These are phyloP conservation scores for Lactarius pseudohatsudake DNA, from an alignment of 768 basidiomycete species.

Conservation along the genomic window DNA sequence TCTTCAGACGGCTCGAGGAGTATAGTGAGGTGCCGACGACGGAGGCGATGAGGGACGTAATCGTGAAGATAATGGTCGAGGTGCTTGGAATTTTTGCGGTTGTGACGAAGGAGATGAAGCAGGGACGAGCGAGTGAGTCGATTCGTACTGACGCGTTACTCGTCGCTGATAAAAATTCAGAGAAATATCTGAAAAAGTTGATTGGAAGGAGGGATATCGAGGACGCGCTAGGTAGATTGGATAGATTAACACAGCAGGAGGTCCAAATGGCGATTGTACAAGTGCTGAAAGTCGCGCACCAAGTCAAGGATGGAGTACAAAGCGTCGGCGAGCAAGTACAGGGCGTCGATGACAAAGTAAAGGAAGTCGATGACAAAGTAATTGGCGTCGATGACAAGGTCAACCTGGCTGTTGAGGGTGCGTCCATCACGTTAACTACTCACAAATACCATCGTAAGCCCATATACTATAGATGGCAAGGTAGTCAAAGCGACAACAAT, in stretches of 20 bases:
- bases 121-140: background rate
- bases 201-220: background rate
- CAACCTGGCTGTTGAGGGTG: background rate
- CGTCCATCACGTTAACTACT: background rate
- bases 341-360: too few species aligned
- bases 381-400: background rate
- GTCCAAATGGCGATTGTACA: background rate
- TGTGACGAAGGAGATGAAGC: background rate
- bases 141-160: background rate
- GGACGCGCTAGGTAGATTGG: background rate
- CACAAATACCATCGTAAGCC: background rate
- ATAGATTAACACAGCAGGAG: background rate
- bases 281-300: background rate
- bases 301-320: background rate
- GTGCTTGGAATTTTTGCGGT: background rate
- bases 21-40: background rate
- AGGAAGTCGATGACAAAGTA: too few species aligned
- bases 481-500: background rate
- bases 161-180: background rate
- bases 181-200: background rate
- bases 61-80: constrained; percentile 3
- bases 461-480: background rate
- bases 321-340: background rate
- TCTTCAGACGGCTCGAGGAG: background rate
- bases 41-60: background rate